Conservation (phyloP, 768 basidiomycete genomes). For the Agaricus bisporus region DNA sequence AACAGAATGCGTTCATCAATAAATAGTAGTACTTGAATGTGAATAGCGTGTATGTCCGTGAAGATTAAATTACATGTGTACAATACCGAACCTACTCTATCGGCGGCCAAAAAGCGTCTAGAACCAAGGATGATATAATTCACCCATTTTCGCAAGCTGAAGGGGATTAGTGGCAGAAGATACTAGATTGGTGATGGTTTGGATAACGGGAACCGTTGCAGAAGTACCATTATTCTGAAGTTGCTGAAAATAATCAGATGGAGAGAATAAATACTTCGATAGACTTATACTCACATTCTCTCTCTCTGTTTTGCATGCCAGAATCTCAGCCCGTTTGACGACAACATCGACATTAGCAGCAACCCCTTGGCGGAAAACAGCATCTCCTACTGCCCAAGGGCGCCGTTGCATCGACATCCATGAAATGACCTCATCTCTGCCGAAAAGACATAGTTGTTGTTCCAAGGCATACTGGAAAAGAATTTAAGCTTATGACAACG, state of each 20-base stretch:
- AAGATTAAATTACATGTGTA: constrained; percentile 5
- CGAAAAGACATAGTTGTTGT: constrained; percentile 85
- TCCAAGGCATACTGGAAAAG: constrained; percentile 77
- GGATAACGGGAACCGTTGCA: constrained; percentile 53
- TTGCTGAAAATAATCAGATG: constrained; percentile 21
- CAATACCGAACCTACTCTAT: constrained; percentile 9
- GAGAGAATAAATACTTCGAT: not conserved
- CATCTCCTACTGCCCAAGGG: constrained; percentile 47
- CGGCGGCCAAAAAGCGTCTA: constrained; percentile 25
- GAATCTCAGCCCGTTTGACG: constrained; percentile 72
- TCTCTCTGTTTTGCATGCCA: constrained; percentile 84
- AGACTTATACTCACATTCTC: constrained; percentile 51
- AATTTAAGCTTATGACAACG: not conserved
- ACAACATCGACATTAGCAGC: constrained; percentile 59
- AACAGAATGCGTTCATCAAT: constrained; percentile 6
- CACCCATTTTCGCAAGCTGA: constrained; percentile 80
- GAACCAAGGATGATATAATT: constrained; percentile 85
- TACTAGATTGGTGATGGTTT: constrained; percentile 79
- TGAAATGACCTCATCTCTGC: constrained; percentile 84
- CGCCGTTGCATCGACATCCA: constrained; percentile 62
- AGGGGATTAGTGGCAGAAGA: constrained; percentile 83
- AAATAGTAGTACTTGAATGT: not conserved
- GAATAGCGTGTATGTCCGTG: not conserved
- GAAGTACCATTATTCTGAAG: constrained; percentile 26
- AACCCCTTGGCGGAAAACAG: constrained; percentile 47